A percentile compares a stretch with the other conserved stretches of the same genome.
Conservation (phyloP, 1,139 yeast species). For the Saccharomyces pastorianus region DNA sequence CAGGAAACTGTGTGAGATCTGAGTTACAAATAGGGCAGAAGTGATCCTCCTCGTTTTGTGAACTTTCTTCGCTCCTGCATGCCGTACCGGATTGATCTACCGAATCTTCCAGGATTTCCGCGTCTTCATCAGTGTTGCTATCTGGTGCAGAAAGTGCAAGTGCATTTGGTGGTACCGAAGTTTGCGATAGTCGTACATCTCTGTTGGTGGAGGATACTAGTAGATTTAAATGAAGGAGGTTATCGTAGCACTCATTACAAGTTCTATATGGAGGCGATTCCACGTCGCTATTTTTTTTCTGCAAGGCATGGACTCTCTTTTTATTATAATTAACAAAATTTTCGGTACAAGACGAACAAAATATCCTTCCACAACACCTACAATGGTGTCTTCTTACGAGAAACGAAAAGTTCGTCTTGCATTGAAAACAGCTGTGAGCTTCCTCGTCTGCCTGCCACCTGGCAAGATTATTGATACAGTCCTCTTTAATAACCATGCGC, state of each 20-base stretch:
- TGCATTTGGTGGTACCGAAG: constrained; percentile 36
- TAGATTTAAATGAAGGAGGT: constrained; percentile 22
- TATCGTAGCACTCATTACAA: constrained; percentile 28
- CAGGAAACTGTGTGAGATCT: constrained; percentile 33
- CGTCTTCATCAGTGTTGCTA: constrained; percentile 57
- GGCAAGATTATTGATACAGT: constrained; percentile 32
- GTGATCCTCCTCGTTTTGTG: constrained; percentile 1
- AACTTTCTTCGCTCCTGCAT: background rate
- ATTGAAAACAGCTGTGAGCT: constrained; percentile 52
- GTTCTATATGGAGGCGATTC: constrained; percentile 34
- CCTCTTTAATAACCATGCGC: background rate
- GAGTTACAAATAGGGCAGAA: constrained; percentile 52
- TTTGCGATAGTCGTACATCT: constrained; percentile 5
- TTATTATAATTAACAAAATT: constrained; percentile 25
- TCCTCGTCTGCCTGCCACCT: constrained; percentile 76
- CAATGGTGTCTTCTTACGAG: constrained; percentile 87
- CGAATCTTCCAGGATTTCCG: constrained; percentile 45
- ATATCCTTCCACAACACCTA: constrained; percentile 37
- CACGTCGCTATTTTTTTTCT: constrained; percentile 64
- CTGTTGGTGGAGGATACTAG: constrained; percentile 9
- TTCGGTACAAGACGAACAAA: constrained; percentile 25
- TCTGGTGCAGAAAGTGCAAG: constrained; percentile 42
- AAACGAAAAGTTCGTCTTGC: constrained; percentile 51
- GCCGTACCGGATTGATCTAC: background rate
- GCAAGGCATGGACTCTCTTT: constrained; percentile 57